Conservation (phyloP, 2,329 filamentous ascomycete species). For the Penicillium sp. region DNA sequence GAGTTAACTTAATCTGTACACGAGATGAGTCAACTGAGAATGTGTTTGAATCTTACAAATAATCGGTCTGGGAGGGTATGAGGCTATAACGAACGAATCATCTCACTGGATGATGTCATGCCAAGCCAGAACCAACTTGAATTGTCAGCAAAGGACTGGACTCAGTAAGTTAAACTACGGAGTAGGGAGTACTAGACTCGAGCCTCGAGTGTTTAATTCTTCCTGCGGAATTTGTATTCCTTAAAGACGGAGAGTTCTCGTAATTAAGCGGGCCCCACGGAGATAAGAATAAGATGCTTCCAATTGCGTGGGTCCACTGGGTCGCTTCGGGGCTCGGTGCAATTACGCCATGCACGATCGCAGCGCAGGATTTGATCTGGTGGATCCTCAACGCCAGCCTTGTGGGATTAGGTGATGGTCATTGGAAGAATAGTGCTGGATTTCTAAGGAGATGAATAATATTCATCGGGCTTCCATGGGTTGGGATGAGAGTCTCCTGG, state of each 20-base stretch:
- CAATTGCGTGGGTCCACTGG: not conserved
- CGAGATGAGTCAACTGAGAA: conserved; percentile 1
- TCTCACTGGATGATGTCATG: not conserved
- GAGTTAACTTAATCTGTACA: not conserved
- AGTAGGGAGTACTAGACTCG: no score
- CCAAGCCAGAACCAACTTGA: not conserved
- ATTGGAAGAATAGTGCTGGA: not conserved
- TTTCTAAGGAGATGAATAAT: conserved; percentile 3
- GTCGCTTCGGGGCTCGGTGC: not conserved
- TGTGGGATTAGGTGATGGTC: not conserved
- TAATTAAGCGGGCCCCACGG: not conserved
- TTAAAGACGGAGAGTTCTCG: not conserved
- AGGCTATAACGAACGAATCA: not conserved
- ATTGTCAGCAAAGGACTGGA: not conserved
- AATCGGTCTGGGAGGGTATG: not conserved
- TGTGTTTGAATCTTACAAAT: not conserved
- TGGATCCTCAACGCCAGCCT: not conserved
- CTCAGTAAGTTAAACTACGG: no score
- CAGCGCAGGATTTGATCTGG: no score
- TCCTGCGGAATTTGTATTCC: not conserved
- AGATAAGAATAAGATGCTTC: not conserved
- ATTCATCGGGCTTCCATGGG: not conserved
- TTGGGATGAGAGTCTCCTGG: not conserved
- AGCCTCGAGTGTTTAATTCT: not conserved
- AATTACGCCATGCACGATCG: not conserved